Evolutionary conservation across 2,329 filamentous ascomycete genomes (phyloP).

Genomic region (Neurospora crassa): DNA sequence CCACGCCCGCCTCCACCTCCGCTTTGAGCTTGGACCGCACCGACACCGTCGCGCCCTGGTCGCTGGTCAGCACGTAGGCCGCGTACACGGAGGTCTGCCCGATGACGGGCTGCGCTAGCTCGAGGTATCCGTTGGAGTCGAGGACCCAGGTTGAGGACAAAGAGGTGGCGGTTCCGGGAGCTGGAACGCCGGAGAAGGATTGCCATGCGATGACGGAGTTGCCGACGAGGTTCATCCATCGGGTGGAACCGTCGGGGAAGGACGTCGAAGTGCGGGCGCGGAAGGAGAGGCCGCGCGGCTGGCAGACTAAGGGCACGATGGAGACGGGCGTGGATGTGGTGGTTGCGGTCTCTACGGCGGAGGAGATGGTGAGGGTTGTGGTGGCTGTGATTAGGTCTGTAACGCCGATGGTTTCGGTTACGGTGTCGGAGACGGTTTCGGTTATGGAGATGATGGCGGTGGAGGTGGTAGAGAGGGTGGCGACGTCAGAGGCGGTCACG

Average conservation of each 20-base stretch:
- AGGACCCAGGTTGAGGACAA: constrained; percentile 4
- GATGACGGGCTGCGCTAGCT: constrained; percentile 3
- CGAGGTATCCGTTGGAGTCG: constrained; percentile 3
- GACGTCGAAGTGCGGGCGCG: background rate
- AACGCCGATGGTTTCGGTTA: background rate
- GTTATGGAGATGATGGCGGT: constrained; percentile 1
- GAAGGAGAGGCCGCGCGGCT: background rate
- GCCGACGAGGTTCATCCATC: background rate
- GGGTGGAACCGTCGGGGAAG: constrained; percentile 2
- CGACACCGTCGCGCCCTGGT: background rate
- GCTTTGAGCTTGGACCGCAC: background rate
- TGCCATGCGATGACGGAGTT: constrained; percentile 1
- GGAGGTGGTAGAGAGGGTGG: constrained; percentile 2
- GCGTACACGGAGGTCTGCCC: constrained; percentile 2
- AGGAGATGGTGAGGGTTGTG: background rate
- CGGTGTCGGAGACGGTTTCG: background rate
- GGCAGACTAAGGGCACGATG: constrained; percentile 1
- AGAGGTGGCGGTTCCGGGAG: background rate
- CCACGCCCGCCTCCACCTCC: background rate
- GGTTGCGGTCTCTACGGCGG: background rate
- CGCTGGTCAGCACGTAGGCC: constrained; percentile 1
- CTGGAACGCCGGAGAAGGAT: background rate
- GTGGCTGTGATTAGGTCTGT: background rate
- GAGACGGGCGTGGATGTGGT: background rate
- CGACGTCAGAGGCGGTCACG: background rate